Percentiles rank a stretch among this genome's conserved stretches.
These are phyloP conservation scores for Ramaria sp. DNA, from an alignment of 768 basidiomycete species.

Conservation along the genomic window DNA sequence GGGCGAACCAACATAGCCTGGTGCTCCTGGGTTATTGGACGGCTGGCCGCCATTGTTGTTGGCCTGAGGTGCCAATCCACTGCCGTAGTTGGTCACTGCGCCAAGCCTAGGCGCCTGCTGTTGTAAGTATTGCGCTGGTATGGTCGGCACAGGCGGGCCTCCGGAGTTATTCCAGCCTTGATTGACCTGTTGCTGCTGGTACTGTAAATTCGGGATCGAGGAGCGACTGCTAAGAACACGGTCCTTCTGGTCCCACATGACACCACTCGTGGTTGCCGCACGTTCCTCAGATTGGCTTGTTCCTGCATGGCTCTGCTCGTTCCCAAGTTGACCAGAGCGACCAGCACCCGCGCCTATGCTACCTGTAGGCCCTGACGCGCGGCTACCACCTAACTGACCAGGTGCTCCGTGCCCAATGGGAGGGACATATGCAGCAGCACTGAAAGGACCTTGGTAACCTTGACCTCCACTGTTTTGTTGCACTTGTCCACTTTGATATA, in stretches of 20 bases:
- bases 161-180: slow-evolving; percentile 10
- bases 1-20: slow-evolving; percentile 44
- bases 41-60: slow-evolving; percentile 28
- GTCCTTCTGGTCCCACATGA: slow-evolving; percentile 59
- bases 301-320: background rate
- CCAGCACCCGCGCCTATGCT: background rate
- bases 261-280: slow-evolving; percentile 14
- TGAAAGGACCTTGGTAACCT: slow-evolving; percentile 35
- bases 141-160: slow-evolving; percentile 54
- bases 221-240: slow-evolving; percentile 42
- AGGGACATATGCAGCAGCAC: slow-evolving; percentile 36
- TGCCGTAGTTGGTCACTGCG: slow-evolving; percentile 24
- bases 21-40: slow-evolving; percentile 13
- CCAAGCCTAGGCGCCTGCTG: slow-evolving; percentile 29
- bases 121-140: slow-evolving; percentile 58
- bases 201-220: slow-evolving; percentile 63
- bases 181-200: slow-evolving; percentile 26
- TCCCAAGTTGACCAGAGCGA: background rate
- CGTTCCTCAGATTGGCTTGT: slow-evolving; percentile 10
- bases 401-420: slow-evolving; percentile 30
- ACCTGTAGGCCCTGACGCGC: background rate
- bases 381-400: slow-evolving; percentile 19
- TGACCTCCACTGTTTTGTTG: slow-evolving; percentile 17
- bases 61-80: slow-evolving; percentile 19
- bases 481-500: slow-evolving; percentile 4